phyloP scores from a whole-genome alignment of 1,284 basidiomycete species.

The Leccinum angustisporum region DNA sequence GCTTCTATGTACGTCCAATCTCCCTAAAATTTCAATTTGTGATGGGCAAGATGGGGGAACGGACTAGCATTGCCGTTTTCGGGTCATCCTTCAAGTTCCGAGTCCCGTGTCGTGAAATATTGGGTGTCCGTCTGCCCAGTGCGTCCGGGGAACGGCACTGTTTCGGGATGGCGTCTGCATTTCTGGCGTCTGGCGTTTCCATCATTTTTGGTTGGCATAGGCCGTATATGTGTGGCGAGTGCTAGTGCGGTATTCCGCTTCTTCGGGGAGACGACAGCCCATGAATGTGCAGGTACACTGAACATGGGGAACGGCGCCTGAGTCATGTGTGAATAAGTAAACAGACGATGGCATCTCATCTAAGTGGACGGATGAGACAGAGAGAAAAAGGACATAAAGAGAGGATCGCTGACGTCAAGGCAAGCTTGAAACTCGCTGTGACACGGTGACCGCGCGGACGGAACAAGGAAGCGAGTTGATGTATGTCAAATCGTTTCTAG shows the following conservation, averaged over 20 bases:
- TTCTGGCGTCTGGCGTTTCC: background rate
- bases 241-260: background rate
- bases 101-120: background rate
- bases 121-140: background rate
- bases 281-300: background rate
- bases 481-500: background rate
- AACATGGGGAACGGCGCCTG: background rate
- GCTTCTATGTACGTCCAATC: background rate
- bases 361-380: background rate
- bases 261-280: background rate
- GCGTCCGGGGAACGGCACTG: background rate
- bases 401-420: background rate
- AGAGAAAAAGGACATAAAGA: background rate
- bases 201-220: background rate
- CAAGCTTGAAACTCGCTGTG: background rate
- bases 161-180: background rate
- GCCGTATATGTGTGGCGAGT: background rate
- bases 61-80: background rate
- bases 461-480: background rate
- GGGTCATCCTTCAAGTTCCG: background rate
- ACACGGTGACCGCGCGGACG: background rate
- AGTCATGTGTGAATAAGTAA: background rate
- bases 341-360: background rate
- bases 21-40: background rate
- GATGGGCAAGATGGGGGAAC: background rate